Evolutionary conservation across 73 alveolate species (phyloP).

Genomic region (Paramecium sexaurelia): DNA sequence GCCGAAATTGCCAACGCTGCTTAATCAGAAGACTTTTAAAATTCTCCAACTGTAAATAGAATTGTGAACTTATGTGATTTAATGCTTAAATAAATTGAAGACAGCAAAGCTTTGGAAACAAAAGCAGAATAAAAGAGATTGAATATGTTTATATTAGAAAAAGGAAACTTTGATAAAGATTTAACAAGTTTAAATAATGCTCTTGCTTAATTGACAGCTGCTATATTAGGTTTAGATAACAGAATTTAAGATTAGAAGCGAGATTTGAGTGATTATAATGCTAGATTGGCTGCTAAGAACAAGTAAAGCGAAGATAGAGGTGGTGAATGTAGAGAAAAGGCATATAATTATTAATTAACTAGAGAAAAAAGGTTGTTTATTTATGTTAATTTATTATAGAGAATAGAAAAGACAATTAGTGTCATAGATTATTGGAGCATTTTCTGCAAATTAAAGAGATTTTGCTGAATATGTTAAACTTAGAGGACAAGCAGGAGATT

Average conservation of each 20-base stretch:
- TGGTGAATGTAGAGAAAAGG: conserved; percentile 46
- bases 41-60: conserved; percentile 16
- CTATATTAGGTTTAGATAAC: not conserved
- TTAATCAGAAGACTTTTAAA: conserved; percentile 17
- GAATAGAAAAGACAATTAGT: conserved; percentile 48
- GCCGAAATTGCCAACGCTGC: conserved; percentile 45
- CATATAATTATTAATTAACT: conserved; percentile 36
- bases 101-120: conserved; percentile 8
- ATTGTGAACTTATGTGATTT: conserved; percentile 43
- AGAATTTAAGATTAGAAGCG: conserved; percentile 21
- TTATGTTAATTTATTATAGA: not conserved
- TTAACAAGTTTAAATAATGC: conserved; percentile 16
- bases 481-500: conserved; percentile 55
- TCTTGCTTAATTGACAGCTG: conserved; percentile 50
- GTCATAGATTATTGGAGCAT: conserved; percentile 30
- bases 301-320: conserved; percentile 48
- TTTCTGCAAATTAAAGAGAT: conserved; percentile 48
- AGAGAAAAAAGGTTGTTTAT: conserved; percentile 28
- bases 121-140: conserved; percentile 52
- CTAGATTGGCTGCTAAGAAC: conserved; percentile 19
- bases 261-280: conserved; percentile 12
- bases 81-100: conserved; percentile 39
- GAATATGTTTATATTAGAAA: conserved; percentile 13
- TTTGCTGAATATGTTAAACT: conserved; percentile 40
- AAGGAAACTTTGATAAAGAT: conserved; percentile 37